Evolutionary conservation across 176 grass and related monocot species (phyloP), one percentile per base, ranked within the genome.

Genomic region (Triticum urartu): DNA sequence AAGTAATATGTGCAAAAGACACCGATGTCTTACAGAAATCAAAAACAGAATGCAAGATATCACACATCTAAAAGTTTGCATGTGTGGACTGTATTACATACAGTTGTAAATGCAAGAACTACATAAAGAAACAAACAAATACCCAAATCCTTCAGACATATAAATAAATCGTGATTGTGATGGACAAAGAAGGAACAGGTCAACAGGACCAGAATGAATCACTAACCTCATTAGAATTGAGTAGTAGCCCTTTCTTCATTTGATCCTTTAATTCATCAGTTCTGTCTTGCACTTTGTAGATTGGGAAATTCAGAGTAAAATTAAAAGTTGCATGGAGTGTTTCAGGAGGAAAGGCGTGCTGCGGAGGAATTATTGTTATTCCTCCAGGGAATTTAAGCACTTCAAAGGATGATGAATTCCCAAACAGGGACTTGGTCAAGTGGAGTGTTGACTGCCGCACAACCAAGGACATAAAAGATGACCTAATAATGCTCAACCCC

Each of bases 291-390:
- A 99, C 91, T 92, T 99, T 82, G 79, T 91, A 88, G 84, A 99
- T 99, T 9, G 97, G 90, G n/a, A 91, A 96, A 76, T 99, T 99
- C 62, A 99, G 87, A 67, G 87, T 96, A 78, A 99, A 99, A 91
- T 92, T 99, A 85, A 99, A 99, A 69, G 90, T 91, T 14, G 90
- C 90, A 52, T 91, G 90, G 30, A 87, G 92, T 66, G 83, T 94
- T 72, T 96, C 90, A 72, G 91, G 86, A 84, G 92, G 97, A 88
- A 96, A 99, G 65, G 87, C 94, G 82, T 54, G 87, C 68, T 96
- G 97, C 22, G 82, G 79, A 84, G 94, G 96, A 86, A 98, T 96
- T 72, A 99, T 91, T 71, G 97, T 94, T 74, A 99, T 96, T 84
- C 97, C 97, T 77, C 94, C 94, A 12, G 90, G 97, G 83, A 96